A percentile compares a stretch with the other conserved stretches of the same genome.
Conservation (phyloP, 2,329 filamentous ascomycete genomes). For the Zymoseptoria pseudotritici region DNA sequence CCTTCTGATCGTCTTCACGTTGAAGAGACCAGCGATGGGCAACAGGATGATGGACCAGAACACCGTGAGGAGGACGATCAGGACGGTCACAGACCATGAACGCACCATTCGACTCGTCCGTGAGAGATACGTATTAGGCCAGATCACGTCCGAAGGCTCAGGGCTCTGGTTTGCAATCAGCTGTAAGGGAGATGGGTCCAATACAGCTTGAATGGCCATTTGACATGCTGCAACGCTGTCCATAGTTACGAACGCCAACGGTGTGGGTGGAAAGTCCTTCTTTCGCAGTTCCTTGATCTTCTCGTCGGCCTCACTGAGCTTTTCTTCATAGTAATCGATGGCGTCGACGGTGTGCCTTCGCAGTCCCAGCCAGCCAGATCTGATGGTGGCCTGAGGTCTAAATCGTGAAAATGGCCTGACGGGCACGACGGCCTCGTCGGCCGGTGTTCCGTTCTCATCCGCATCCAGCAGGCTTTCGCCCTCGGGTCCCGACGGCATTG, state of each 20-base stretch:
- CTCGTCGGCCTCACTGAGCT: constrained; percentile 69
- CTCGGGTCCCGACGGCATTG: constrained; percentile 29
- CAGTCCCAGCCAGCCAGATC: constrained; percentile 69
- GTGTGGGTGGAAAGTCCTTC: constrained; percentile 68
- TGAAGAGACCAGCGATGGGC: constrained; percentile 69
- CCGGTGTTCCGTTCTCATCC: constrained; percentile 25
- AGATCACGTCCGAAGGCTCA: constrained; percentile 85
- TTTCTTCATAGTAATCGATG: constrained; percentile 89
- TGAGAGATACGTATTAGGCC: constrained; percentile 84
- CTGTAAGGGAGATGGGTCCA: constrained; percentile 81
- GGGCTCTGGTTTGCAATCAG: constrained; percentile 81
- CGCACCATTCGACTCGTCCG: constrained; percentile 65
- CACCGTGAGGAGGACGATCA: constrained; percentile 75
- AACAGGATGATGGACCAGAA: constrained; percentile 82
- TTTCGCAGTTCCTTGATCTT: constrained; percentile 62
- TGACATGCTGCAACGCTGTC: constrained; percentile 86
- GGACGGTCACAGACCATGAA: constrained; percentile 74
- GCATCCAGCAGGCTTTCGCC: constrained; percentile 9
- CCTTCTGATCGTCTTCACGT: constrained; percentile 69
- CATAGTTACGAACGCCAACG: constrained; percentile 94
- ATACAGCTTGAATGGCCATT: constrained; percentile 91
- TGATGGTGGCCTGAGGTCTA: constrained; percentile 64
- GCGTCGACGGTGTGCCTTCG: constrained; percentile 72
- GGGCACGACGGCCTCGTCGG: constrained; percentile 26
- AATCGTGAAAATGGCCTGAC: constrained; percentile 39